phyloP scores from a whole-genome alignment of 1,284 basidiomycete genomes.

The Cryptococcus amylolentus region DNA sequence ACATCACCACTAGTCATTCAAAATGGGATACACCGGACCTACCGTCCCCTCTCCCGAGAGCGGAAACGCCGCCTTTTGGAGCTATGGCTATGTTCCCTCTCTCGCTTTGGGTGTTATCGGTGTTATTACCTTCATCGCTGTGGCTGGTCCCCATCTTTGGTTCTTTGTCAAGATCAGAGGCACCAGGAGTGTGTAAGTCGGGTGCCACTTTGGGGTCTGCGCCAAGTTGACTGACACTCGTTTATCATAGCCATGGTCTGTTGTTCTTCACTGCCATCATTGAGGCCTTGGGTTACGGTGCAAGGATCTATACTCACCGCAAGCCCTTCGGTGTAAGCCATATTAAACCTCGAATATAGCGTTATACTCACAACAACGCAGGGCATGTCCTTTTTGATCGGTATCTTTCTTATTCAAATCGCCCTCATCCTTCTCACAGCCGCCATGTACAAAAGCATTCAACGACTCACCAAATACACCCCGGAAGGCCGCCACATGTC shows the following conservation, averaged over 20 bases:
- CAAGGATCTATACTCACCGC: constrained; percentile 23
- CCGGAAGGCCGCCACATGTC: constrained; percentile 20
- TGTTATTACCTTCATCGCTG: constrained; percentile 19
- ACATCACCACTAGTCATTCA: background rate
- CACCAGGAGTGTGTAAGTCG: constrained; percentile 25
- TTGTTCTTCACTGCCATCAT: constrained; percentile 24
- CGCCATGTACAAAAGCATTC: constrained; percentile 30
- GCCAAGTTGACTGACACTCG: background rate
- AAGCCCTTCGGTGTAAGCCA: constrained; percentile 22
- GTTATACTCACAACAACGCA: constrained; percentile 3
- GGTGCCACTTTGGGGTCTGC: background rate
- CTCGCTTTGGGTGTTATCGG: constrained; percentile 32
- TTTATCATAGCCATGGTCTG: constrained; percentile 16
- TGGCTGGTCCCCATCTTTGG: constrained; percentile 21
- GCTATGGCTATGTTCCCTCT: constrained; percentile 34
- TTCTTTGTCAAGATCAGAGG: constrained; percentile 26
- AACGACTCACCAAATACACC: constrained; percentile 29
- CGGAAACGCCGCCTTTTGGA: constrained; percentile 19
- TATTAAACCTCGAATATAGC: too few relatives aligned
- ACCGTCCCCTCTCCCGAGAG: constrained; percentile 9
- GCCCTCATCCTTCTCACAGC: constrained; percentile 14
- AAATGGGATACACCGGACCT: constrained; percentile 32
- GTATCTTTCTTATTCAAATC: constrained; percentile 26
- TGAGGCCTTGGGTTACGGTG: constrained; percentile 29
- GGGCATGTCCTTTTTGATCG: constrained; percentile 25